A percentile compares a stretch with the other conserved stretches of the same genome.
These are phyloP conservation scores for Blastobotrys apis DNA, from an alignment of 1,139 yeast species.

Conservation along the genomic window DNA sequence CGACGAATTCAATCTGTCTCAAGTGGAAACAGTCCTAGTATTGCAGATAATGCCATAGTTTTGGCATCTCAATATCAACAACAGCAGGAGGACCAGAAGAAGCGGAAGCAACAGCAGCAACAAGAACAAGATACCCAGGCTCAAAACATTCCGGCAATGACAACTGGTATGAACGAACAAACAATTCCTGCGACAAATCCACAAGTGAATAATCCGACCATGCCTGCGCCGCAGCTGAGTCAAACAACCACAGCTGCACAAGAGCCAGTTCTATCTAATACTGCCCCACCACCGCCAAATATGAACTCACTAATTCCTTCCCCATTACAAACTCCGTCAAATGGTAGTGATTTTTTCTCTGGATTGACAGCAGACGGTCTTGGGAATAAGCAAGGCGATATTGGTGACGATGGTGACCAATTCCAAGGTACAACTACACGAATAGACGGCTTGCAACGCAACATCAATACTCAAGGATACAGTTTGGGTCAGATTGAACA, in stretches of 20 bases:
- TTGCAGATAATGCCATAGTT: no score
- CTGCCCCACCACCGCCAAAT: not conserved
- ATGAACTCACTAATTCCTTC: not conserved
- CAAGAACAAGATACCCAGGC: no score
- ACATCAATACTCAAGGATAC: not conserved
- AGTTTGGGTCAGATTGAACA: slow-evolving; percentile 9
- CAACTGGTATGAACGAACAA: no score
- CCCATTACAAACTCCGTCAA: not conserved
- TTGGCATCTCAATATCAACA: no score
- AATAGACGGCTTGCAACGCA: not conserved
- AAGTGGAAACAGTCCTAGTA: not conserved
- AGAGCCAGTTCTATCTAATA: not conserved
- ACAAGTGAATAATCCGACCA: not conserved
- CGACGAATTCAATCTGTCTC: slow-evolving; percentile 6
- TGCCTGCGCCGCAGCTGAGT: not conserved
- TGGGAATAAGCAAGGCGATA: not conserved
- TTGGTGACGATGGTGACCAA: not conserved
- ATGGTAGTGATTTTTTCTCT: not conserved
- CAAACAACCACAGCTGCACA: no score
- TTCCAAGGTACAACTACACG: not conserved
- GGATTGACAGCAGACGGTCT: not conserved
- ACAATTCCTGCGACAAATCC: not conserved
- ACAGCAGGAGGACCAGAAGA: not conserved
- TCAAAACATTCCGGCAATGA: no score
- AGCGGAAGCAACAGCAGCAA: not conserved